Conservation (phyloP, 345 rosid species). For the Moringa oleifera region DNA sequence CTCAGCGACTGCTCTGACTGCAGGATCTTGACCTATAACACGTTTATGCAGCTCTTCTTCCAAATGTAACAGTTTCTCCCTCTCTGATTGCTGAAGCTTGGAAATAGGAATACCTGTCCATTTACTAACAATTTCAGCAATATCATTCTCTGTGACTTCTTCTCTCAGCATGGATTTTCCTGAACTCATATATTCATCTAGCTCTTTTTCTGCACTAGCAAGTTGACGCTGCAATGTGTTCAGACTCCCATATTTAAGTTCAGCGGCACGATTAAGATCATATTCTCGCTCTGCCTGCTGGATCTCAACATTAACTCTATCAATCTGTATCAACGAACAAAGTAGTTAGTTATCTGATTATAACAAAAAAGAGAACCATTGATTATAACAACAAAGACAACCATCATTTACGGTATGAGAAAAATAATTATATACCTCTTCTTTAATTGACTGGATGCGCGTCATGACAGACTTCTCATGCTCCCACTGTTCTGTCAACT, state of each 20-base stretch:
- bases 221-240: conserved; percentile 88
- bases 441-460: conserved; percentile 89
- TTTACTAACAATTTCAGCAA: conserved; percentile 90
- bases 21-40: conserved; percentile 94
- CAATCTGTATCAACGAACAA: conserved; percentile 46
- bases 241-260: conserved; percentile 90
- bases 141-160: conserved; percentile 90
- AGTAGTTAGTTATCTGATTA: not conserved
- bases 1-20: conserved; percentile 90
- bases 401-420: too few species aligned
- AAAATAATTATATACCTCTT: conserved; percentile 48
- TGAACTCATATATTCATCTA: conserved; percentile 77
- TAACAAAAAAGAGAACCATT: too few species aligned
- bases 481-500: conserved; percentile 94
- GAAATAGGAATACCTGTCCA: conserved; percentile 99
- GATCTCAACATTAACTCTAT: conserved; percentile 90
- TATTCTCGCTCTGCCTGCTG: conserved; percentile 99
- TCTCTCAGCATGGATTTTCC: conserved; percentile 98
- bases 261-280: conserved; percentile 98
- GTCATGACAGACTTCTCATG: conserved; percentile 97
- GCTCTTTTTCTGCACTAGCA: conserved; percentile 76
- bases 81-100: conserved; percentile 93
- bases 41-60: conserved; percentile 93
- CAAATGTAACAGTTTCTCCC: conserved; percentile 76
- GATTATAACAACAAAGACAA: too few species aligned